A percentile compares a stretch with the other conserved stretches of the same genome.
Conservation (phyloP, 2,329 filamentous ascomycete genomes). For the Sporothrix humicola region DNA sequence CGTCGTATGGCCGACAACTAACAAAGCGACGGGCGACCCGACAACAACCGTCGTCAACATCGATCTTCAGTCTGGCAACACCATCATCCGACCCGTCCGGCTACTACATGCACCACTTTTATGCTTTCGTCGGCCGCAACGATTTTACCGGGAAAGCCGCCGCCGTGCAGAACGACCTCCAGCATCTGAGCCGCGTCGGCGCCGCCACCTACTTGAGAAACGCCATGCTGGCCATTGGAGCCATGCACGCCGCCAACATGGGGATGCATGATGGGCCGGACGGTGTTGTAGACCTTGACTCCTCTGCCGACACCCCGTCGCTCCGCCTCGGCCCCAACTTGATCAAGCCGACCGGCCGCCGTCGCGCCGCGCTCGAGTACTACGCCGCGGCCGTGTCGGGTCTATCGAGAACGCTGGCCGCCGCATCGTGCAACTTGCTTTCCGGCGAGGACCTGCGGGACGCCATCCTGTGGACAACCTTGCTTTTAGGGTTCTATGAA, state of each 20-base stretch:
- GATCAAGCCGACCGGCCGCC: background rate
- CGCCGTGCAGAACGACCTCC: slow-evolving; percentile 13
- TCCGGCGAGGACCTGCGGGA: slow-evolving; percentile 2
- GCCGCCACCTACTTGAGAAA: slow-evolving; percentile 8
- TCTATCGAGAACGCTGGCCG: background rate
- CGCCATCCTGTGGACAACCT: background rate
- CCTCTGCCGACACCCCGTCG: background rate
- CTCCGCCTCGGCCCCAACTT: background rate
- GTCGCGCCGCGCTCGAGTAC: background rate
- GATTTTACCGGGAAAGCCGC: slow-evolving; percentile 18
- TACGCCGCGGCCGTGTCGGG: background rate
- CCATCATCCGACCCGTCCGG: background rate
- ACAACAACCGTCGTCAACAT: background rate
- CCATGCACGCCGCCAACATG: slow-evolving; percentile 15
- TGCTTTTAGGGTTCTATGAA: slow-evolving; percentile 18
- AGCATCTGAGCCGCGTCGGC: background rate
- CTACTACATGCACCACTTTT: slow-evolving; percentile 16
- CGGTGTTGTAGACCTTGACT: background rate
- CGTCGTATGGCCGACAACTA: slow-evolving; percentile 3
- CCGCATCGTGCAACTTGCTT: background rate
- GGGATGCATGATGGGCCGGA: background rate
- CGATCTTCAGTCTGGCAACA: background rate
- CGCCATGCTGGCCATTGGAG: slow-evolving; percentile 12
- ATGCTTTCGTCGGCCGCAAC: slow-evolving; percentile 5
- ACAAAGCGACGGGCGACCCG: background rate